Base-by-base conservation (phyloP, 176 grass and related monocot genomes). In the Otatea glauca region DNA sequence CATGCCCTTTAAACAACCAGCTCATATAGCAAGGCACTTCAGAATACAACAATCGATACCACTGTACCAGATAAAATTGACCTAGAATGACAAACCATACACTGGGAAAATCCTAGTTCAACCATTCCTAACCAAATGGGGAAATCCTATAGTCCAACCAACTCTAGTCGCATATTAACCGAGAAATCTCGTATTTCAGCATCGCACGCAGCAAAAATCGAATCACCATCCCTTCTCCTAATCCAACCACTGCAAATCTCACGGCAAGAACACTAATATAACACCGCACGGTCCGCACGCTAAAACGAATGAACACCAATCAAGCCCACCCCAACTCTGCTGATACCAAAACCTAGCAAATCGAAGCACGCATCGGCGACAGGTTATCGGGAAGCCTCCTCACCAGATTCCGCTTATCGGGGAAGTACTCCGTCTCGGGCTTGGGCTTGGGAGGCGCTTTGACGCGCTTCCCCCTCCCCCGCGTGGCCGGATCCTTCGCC, bases 361-460 rank as follows among this genome's bases (percentile, higher is more conserved):
- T 10, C 9, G 14, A 66, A 83, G 41, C 67, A 34, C 68, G 47
- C 44, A 59, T 45, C 65, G 4, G 7, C 51, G 41, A 21, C 24
- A 35, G 55, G 23, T 13, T 21, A 62, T 44, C 65, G 35, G 20
- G 71, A 58, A 73, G 56, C 32, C 54, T 59, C 65, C 86, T 82
- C 29, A 96, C 94, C 91, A 91, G 43, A 64, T 93, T 93, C 15
- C 91, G 70, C 55, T 77, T 89, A 64, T 89, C 88, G 2, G 74
- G 63, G 50, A 97, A 88, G 78, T 89, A 97, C 84, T 91, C 94
- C 7, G 77, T 13, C 54, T 91, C 86, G 6, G 18, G 23, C 83
- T 37, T 37, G 35, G 35, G 35, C 35, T 93, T 91, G 75, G 88
- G 51, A 10, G 45, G 18, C 64, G 56, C 25, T 84, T 80, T 89